phyloP scores from a whole-genome alignment of 2,329 filamentous ascomycete species.

The Aspergillus arachidicola region DNA sequence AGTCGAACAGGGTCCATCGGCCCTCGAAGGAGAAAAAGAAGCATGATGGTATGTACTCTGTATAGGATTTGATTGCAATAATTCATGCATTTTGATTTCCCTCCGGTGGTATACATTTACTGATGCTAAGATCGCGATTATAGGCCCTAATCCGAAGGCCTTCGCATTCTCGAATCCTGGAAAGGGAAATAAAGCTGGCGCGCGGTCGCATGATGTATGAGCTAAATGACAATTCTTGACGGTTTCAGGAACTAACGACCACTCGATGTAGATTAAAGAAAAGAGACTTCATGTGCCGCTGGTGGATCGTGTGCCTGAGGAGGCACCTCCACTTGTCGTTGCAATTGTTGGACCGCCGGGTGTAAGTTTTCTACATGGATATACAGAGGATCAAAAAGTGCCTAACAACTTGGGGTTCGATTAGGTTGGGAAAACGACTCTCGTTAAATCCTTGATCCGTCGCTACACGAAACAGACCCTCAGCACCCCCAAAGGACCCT shows the following conservation, averaged over 20 bases:
- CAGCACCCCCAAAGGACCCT: conserved; percentile 82
- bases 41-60: conserved; percentile 56
- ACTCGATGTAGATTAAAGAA: conserved; percentile 74
- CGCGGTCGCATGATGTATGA: conserved; percentile 57
- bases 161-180: conserved; percentile 84
- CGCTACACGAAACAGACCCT: conserved; percentile 96
- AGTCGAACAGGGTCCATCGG: conserved; percentile 82
- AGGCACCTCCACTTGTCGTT: conserved; percentile 89
- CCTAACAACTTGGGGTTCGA: conserved; percentile 10
- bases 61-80: conserved; percentile 1
- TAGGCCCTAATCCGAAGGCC: conserved; percentile 83
- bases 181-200: conserved; percentile 70
- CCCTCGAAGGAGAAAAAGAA: conserved; percentile 89
- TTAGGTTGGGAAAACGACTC: conserved; percentile 81
- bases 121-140: conserved; percentile 16
- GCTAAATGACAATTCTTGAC: background rate
- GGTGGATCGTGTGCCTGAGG: conserved; percentile 92
- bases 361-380: conserved; percentile 51
- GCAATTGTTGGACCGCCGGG: conserved; percentile 93
- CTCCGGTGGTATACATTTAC: background rate
- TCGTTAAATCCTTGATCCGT: conserved; percentile 91
- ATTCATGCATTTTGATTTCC: background rate
- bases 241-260: conserved; percentile 18
- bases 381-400: background rate
- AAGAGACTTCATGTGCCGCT: conserved; percentile 95